These are phyloP conservation scores for Penicillium atrosanguineum DNA, from an alignment of 495 filamentous ascomycete genomes.

Conservation along the genomic window DNA sequence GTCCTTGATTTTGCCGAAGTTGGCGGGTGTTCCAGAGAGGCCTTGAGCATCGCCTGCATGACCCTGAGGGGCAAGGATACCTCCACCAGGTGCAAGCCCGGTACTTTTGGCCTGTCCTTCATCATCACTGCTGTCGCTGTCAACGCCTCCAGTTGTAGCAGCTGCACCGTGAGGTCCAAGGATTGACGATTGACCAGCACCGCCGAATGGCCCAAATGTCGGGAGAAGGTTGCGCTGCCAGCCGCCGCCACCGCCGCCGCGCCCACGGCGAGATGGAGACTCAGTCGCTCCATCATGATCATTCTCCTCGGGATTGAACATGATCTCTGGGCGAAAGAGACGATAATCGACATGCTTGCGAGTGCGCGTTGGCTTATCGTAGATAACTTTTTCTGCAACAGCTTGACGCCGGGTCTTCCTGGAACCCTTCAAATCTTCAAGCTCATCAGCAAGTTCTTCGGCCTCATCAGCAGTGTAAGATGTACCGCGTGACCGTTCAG, in stretches of 20 bases:
- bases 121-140: conserved; percentile 97
- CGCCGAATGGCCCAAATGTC: conserved; percentile 89
- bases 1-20: conserved; percentile 87
- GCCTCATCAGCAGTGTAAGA: conserved; percentile 67
- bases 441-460: conserved; percentile 78
- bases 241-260: conserved; percentile 51
- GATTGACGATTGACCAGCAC: conserved; percentile 67
- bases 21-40: conserved; percentile 67
- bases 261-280: conserved; percentile 67
- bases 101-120: conserved; percentile 66
- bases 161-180: conserved; percentile 76
- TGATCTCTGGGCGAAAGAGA: conserved; percentile 71
- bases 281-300: conserved; percentile 54
- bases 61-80: conserved; percentile 57
- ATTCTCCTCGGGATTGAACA: conserved; percentile 63
- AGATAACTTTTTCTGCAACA: conserved; percentile 53
- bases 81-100: conserved; percentile 51
- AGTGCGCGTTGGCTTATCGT: conserved; percentile 56
- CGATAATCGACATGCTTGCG: conserved; percentile 67
- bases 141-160: conserved; percentile 68
- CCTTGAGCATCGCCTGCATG: conserved; percentile 64
- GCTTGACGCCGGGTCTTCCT: conserved; percentile 50
- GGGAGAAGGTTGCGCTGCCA: conserved; percentile 80
- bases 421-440: conserved; percentile 62
- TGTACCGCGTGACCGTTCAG: conserved; percentile 50